Base-by-base conservation (phyloP, 305 asterid species). In the Stenogyne calaminthoides region DNA sequence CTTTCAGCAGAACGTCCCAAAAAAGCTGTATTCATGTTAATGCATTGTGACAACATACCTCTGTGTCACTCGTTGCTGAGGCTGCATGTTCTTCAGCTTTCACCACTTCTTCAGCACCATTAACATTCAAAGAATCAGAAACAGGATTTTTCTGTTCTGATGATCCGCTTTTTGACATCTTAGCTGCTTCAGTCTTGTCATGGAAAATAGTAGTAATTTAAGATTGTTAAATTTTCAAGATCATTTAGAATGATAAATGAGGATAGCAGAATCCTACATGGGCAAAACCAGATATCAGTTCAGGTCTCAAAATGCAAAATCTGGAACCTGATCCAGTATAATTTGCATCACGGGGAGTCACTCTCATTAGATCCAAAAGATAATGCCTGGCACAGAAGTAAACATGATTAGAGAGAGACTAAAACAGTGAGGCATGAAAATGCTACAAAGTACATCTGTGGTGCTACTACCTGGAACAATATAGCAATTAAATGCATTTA, bases 331-430 rank as follows among this genome's bases (percentile, higher is more conserved):
- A 67, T 70, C 93, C 96, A 27, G 76, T 85, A 76, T 85, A 89
- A 72, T 91, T 93, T 80, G 97, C 95, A 86, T 93, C 98, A 49
- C 98, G 96, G 37, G 98, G 98, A 77, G 98, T 93, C 86, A 85
- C 94, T 85, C 98, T 93, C 97, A 91, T 86, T 86, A 93, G 79
- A 79, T 93, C 97, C 95, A 93, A 83, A 68, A 93, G 92, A 83
- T 93, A 93, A 76, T 89, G 96, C 86, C 98, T 93, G 87, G 76
- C 12, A 68, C 74, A 66, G 46, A 61, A 25, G 40, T 51, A 69
- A 34, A 60, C 52, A 47, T 44, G 37, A 72, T 16, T 14, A 62
- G 59, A 40, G 36, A 19, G 51, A 14, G 58, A 64, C 32, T 36
- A 4, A n/a, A 44, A 55, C 52, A 69, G 55, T 32, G 61, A 34